Conservation (phyloP, 495 filamentous ascomycete species). For the Jackrogersella minutella region DNA sequence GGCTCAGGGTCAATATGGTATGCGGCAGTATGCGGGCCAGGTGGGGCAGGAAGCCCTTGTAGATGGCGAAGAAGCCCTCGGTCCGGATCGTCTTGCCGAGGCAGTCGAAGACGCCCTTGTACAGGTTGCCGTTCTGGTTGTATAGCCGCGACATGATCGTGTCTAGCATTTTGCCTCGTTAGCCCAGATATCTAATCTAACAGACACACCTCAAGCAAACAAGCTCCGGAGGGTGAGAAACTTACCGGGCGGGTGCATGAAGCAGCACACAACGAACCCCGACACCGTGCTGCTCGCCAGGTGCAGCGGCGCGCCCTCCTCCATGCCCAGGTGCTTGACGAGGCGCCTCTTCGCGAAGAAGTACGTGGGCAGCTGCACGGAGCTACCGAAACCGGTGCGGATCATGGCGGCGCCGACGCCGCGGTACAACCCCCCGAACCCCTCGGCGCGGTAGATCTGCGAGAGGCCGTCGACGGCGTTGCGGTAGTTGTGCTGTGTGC, state of each 20-base stretch:
- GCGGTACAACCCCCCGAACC: slow-evolving; percentile 81
- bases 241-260: slow-evolving; percentile 97
- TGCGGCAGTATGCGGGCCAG: slow-evolving; percentile 93
- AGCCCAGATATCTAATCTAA: too few species aligned
- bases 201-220: too few species aligned
- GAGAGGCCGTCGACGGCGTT: slow-evolving; percentile 83
- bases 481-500: slow-evolving; percentile 91
- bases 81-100: slow-evolving; percentile 88
- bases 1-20: slow-evolving; percentile 88
- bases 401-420: slow-evolving; percentile 97
- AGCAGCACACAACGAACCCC: slow-evolving; percentile 94
- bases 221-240: too few species aligned
- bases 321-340: slow-evolving; percentile 80
- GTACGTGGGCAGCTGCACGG: slow-evolving; percentile 96
- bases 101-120: slow-evolving; percentile 91
- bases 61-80: slow-evolving; percentile 91
- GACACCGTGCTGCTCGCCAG: slow-evolving; percentile 87
- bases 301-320: slow-evolving; percentile 90
- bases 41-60: slow-evolving; percentile 98
- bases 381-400: slow-evolving; percentile 91
- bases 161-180: slow-evolving; percentile 60
- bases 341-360: slow-evolving; percentile 95
- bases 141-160: slow-evolving; percentile 99
- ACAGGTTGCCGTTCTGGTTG: slow-evolving; percentile 97
- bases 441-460: slow-evolving; percentile 80